Evolutionary conservation across 2,329 filamentous ascomycete species (phyloP), one percentile per base, ranked within the genome.

Genomic region (Pezicula rhizophila): DNA sequence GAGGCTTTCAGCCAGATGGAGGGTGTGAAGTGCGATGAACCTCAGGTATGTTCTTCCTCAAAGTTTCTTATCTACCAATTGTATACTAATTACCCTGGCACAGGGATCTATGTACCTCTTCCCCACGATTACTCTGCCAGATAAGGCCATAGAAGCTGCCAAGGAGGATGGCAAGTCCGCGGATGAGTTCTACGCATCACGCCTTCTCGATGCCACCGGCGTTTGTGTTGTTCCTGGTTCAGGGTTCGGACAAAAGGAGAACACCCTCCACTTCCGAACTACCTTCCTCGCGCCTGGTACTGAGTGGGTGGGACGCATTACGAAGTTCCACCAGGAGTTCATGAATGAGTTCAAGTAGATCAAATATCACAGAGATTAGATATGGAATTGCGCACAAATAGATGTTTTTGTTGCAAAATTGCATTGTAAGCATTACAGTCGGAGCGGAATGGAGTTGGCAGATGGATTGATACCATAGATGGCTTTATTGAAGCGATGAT

Each of bases 61-160:
- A 34, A 25, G 6, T 26, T 25, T 43, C 31, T 15, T 23, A 31
- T 8, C 17, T 31, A 38, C 3, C 40, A 42, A 37, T 11, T 17
- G 14, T 15, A 6, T 28, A n/a, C 42, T 55, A 49, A 51, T 28
- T 14, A 48, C 8, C 42, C 8, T 46, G 5, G 8, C 20, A 25
- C 56, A 96, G 78, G 93, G 93, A 52, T 85, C 87, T 66, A 99
- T 99, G 93, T 99, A 99, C 74, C 86, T 99, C 62, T 99, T 97
- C 81, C 93, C 93, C 20, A 93, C 89, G 60, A 95, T 99, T 71
- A 82, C 75, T 31, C 75, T 99, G 20, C 81, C 93, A 2, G 60
- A 71, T 20, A 89, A 88, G 71, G 93, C 90, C 37, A 70, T 84
- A 53, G 84, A 85, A 56, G 88, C 87, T 14, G 93, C 93, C 33